A percentile compares a stretch with the other conserved stretches of the same genome.
These are phyloP conservation scores for Spiromastix sp. DNA, from an alignment of 2,329 filamentous ascomycete species.

Conservation along the genomic window DNA sequence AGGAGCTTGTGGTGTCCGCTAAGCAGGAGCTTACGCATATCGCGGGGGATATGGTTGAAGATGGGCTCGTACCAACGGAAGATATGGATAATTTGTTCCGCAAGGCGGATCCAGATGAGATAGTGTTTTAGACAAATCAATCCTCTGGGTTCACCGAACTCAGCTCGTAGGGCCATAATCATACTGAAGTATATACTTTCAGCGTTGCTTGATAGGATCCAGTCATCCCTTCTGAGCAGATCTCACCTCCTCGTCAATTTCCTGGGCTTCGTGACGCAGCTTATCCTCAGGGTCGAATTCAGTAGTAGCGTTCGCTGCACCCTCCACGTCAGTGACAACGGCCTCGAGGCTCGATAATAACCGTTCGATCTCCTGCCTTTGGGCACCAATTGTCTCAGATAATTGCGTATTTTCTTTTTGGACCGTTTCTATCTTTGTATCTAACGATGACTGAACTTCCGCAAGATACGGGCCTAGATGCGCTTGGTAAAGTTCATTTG, in stretches of 20 bases:
- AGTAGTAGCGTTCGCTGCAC: conserved; percentile 33
- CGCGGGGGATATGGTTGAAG: conserved; percentile 43
- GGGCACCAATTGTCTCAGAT: conserved; percentile 40
- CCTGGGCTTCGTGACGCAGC: conserved; percentile 31
- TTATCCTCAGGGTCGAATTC: conserved; percentile 27
- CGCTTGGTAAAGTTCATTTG: conserved; percentile 46
- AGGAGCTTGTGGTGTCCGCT: conserved; percentile 23
- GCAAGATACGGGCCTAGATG: conserved; percentile 48
- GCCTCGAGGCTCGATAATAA: conserved; percentile 45
- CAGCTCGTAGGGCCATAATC: no score
- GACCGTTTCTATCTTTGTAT: conserved; percentile 38
- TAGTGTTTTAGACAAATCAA: conserved; percentile 13
- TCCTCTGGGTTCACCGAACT: no score
- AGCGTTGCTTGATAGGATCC: no score
- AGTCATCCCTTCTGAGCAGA: conserved; percentile 13
- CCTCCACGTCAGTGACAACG: conserved; percentile 48
- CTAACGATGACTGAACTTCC: conserved; percentile 39
- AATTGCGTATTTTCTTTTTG: conserved; percentile 45
- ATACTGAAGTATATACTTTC: no score
- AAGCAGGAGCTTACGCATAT: conserved; percentile 32
- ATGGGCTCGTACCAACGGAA: conserved; percentile 35
- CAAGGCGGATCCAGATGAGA: conserved; percentile 11
- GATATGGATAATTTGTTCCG: conserved; percentile 8
- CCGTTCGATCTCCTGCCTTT: conserved; percentile 47
- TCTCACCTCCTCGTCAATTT: conserved; percentile 34